These are phyloP conservation scores for Microthlaspi erraticum DNA, from an alignment of 345 rosid genomes.

Conservation along the genomic window DNA sequence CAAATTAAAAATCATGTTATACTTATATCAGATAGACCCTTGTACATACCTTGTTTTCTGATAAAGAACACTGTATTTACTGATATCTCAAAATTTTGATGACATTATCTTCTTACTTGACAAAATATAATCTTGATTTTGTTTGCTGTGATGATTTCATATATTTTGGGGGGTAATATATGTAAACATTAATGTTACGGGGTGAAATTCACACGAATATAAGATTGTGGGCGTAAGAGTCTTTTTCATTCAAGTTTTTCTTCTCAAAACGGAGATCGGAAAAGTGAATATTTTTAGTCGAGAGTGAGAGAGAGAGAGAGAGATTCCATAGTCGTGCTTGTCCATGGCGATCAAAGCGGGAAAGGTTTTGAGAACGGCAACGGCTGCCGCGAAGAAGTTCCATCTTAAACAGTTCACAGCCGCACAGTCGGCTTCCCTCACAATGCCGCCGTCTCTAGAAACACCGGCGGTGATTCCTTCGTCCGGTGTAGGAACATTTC, in stretches of 20 bases:
- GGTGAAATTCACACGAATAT: constrained; percentile 1
- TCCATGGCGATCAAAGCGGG: constrained; percentile 43
- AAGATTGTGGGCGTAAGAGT: not conserved
- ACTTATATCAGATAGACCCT: too few relatives aligned
- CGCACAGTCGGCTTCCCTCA: not conserved
- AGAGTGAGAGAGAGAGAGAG: constrained; percentile 7
- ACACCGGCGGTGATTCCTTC: constrained; percentile 24
- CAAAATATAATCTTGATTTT: not conserved
- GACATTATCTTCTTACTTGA: too few relatives aligned
- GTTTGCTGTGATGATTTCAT: not conserved
- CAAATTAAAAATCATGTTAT: constrained; percentile 6
- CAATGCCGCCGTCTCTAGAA: not conserved
- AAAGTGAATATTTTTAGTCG: not conserved
- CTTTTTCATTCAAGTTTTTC: not conserved
- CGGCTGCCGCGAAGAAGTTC: constrained; percentile 37
- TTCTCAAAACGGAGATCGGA: constrained; percentile 21
- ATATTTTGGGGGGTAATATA: not conserved
- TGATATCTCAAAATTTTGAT: too few relatives aligned
- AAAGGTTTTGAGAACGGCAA: constrained; percentile 39
- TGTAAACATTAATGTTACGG: not conserved
- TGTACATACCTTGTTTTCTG: too few relatives aligned
- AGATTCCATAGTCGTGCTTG: not conserved
- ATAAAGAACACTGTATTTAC: too few relatives aligned
- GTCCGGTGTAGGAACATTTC: constrained; percentile 42
- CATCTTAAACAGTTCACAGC: constrained; percentile 19